Evolutionary conservation across 176 grass and related monocot species (phyloP), one percentile per base, ranked within the genome.

Genomic region (Aegilops sharonensis): DNA sequence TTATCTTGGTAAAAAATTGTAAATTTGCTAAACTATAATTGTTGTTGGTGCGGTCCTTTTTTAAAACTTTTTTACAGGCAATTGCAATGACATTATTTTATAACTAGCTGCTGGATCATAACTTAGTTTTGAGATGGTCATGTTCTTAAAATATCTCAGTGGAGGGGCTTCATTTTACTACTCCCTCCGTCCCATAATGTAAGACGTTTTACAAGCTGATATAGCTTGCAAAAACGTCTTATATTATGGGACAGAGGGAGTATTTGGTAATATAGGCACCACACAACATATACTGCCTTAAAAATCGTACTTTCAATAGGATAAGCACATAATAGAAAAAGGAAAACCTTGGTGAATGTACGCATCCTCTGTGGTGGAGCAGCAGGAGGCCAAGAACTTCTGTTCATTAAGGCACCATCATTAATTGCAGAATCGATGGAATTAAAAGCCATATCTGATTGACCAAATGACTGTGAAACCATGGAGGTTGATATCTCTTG

Each of bases 401-500:
- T 95, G 87, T 93, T 97, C 85, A 99, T 87, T 25, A 99, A 85
- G 45, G 85, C 76, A 78, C 81, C 90, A 70, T 99, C 92, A 64
- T 94, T 99, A 81, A 97, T 97, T 25, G 85, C 81, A 52, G 97
- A 99, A 93, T 99, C 94, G 18, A 97, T 99, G 65, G 97, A 94
- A 88, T 99, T 97, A 78, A 99, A 97, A 36, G 87, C 97, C 88
- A 97, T 89, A 84, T 99, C 94, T 3, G 90, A 95, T 69, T 92
- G 92, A 89, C 90, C 97, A 45, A 99, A 97, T 74, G 97, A 94
- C 72, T 99, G 97, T 34, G 94, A 99, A 91, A 99, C 92, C 90
- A 99, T 97, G 61, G 97, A 99, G 25, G 94, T 97, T 52, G 97
- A 97, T 59, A 99, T 87, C 73, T 99, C 97, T 91, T 93, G 94